These are phyloP conservation scores for Panus rudis DNA, from an alignment of 768 basidiomycete genomes.

Conservation along the genomic window DNA sequence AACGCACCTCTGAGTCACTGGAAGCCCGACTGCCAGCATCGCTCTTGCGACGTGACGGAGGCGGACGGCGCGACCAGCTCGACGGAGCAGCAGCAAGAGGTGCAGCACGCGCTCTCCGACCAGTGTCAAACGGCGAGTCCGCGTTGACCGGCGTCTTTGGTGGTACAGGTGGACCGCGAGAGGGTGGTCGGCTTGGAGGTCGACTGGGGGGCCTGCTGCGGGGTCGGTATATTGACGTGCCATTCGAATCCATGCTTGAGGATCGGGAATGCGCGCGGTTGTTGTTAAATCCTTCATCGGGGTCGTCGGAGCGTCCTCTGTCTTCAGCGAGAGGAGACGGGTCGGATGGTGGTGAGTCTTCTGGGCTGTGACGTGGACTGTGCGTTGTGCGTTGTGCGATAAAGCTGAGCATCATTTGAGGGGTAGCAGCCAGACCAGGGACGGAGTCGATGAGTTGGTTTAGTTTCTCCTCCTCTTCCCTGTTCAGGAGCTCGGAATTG, in stretches of 20 bases:
- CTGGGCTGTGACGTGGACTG: conserved; percentile 11
- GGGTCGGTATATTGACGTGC: conserved; percentile 39
- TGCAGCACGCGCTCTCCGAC: conserved; percentile 62
- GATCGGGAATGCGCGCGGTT: conserved; percentile 41
- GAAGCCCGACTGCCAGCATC: conserved; percentile 53
- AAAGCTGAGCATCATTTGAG: conserved; percentile 53
- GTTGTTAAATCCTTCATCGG: conserved; percentile 24
- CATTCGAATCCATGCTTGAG: conserved; percentile 48
- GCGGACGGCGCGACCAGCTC: conserved; percentile 70
- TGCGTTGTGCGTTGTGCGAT: conserved; percentile 38
- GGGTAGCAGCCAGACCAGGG: conserved; percentile 63
- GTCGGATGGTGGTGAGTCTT: conserved; percentile 26
- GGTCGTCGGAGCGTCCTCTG: conserved; percentile 34
- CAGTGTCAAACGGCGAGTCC: conserved; percentile 62
- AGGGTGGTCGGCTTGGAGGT: conserved; percentile 50
- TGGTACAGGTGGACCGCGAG: conserved; percentile 43
- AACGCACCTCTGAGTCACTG: conserved; percentile 71
- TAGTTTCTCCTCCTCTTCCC: conserved; percentile 56
- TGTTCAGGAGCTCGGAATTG: conserved; percentile 57
- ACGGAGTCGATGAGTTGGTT: conserved; percentile 48
- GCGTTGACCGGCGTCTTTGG: conserved; percentile 40
- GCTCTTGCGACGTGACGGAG: conserved; percentile 64
- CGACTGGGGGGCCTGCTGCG: conserved; percentile 47
- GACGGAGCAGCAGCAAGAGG: conserved; percentile 64
- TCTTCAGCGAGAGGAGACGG: conserved; percentile 28